Base-by-base conservation (phyloP, 1,139 yeast genomes). In the Blastobotrys arbuscula region DNA sequence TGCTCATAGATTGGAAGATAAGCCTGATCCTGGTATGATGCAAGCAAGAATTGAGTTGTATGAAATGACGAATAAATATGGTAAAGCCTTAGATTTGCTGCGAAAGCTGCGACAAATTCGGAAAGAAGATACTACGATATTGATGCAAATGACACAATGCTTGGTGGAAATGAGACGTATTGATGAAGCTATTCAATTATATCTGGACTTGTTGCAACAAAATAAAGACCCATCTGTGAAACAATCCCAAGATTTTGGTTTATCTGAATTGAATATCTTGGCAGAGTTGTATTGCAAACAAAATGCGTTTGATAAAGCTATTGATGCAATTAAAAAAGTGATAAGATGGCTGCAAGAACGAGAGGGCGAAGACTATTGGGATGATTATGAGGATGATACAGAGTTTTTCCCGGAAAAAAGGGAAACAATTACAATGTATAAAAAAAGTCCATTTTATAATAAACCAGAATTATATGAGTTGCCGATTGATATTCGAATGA, bases 191-290 rank as follows among this genome's bases (percentile, higher is more conserved):
- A 81, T 89, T 21, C 78, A 79, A 28, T 73, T 89, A 60, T 92
- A 89, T 65, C 75, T 81, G 69, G 63, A 50, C 52, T 57, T 50
- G 53, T 55, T 50, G 52, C 57, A 42, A 40, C 57, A 44, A 49
- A 59, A 39, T 59, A 56, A 34, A 51, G 57, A 50, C 51, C n/a
- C 40, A 24, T 16, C 19, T 24, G 26, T 16, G 10, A 12, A 15
- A 12, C 16, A 43, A 12, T 57, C 45, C 59, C 67, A 56, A 38
- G 57, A 54, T 18, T 90, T 92, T 65, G 88, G 82, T 40, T 90
- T 96, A 95, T 84, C 95, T 0, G 92, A 88, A 56, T 72, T 92
- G 45, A 90, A 92, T 61, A 86, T 88, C 52, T 69, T 92, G 44
- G 76, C 86, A 9, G 97, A 92, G 60, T 69, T 92, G 33, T 85